Evolutionary conservation across 768 basidiomycete genomes (phyloP).

Genomic region (Pisolithus tinctorius): DNA sequence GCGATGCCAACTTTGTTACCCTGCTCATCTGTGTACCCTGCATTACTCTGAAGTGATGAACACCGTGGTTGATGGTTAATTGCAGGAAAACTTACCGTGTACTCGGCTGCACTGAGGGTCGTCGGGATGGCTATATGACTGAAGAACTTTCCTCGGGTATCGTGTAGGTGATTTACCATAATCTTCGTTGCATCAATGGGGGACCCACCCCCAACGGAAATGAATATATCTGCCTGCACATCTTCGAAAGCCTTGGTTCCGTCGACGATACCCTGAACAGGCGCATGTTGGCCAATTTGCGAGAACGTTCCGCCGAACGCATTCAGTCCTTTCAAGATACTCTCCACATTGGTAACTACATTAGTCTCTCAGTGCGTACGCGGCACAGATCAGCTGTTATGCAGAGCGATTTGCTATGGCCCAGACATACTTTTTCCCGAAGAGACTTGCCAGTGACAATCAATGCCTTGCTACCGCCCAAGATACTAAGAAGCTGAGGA

Average conservation of each 20-base stretch:
- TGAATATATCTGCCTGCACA: conserved; percentile 56
- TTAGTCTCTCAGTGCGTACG: conserved; percentile 14
- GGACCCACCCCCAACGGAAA: conserved; percentile 75
- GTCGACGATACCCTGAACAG: conserved; percentile 55
- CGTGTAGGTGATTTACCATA: conserved; percentile 57
- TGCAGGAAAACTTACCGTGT: conserved; percentile 35
- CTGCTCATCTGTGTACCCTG: conserved; percentile 65
- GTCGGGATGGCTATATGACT: conserved; percentile 78
- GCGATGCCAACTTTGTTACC: conserved; percentile 55
- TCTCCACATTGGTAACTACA: conserved; percentile 18
- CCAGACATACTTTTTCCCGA: conserved; percentile 45
- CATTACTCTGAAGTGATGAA: conserved; percentile 41
- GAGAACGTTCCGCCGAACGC: conserved; percentile 66
- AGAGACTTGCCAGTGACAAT: conserved; percentile 69
- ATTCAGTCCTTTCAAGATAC: conserved; percentile 46
- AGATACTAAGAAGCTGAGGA: conserved; percentile 47
- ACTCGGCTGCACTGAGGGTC: conserved; percentile 74
- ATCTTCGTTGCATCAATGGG: conserved; percentile 76
- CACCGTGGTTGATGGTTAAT: background rate
- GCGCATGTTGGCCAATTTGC: conserved; percentile 68
- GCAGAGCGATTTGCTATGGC: background rate
- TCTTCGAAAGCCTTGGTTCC: conserved; percentile 52
- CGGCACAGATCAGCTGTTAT: background rate
- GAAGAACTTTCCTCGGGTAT: conserved; percentile 43
- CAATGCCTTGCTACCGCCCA: conserved; percentile 58